Conservation (phyloP, 163 green algal genomes). For the Prototheca wickerhamii region DNA sequence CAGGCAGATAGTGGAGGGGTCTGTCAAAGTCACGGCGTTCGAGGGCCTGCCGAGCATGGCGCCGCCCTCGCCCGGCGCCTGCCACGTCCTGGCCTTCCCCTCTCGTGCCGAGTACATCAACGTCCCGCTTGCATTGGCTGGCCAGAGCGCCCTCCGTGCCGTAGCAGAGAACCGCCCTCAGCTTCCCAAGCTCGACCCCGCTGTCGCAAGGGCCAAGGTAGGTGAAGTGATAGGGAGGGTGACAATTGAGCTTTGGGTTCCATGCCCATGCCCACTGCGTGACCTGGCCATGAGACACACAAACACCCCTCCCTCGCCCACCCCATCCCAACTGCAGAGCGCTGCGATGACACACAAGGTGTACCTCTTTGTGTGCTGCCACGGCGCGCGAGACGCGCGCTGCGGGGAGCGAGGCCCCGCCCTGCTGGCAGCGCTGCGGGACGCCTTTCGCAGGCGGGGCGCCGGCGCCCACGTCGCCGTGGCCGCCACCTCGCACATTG, state of each 20-base stretch:
- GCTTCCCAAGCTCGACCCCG: not conserved
- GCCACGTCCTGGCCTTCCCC: slow-evolving; percentile 18
- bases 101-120: not conserved
- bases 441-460: slow-evolving; percentile 1
- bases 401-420: slow-evolving; percentile 29
- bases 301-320: no score
- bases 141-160: not conserved
- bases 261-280: no score
- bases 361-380: slow-evolving; percentile 25
- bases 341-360: not conserved
- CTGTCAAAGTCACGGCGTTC: slow-evolving; percentile 14
- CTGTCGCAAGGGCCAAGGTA: no score
- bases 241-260: no score
- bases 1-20: not conserved
- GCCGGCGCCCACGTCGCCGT: slow-evolving; percentile 21
- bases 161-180: not conserved
- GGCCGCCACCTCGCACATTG: slow-evolving; percentile 30
- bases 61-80: not conserved
- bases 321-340: no score
- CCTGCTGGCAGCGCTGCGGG: slow-evolving; percentile 17
- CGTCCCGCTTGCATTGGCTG: not conserved
- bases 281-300: no score
- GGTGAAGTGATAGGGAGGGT: no score
- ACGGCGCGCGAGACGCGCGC: slow-evolving; percentile 31
- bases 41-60: not conserved